These are phyloP conservation scores for Grigorovia yakushimaensis DNA, from an alignment of 805 yeast genomes.

Conservation along the genomic window DNA sequence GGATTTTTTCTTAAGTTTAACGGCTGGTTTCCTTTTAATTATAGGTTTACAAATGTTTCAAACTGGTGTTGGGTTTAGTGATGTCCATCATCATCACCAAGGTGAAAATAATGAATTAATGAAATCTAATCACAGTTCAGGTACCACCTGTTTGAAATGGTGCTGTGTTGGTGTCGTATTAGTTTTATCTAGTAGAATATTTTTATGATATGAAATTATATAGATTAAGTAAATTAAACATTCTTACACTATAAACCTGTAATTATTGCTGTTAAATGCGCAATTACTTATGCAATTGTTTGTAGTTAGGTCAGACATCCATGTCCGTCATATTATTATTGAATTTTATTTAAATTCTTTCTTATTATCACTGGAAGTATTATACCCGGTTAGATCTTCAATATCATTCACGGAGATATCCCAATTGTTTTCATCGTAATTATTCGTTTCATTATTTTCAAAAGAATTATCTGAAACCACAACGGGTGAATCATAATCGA, in stretches of 20 bases:
- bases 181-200: slow-evolving; percentile 16
- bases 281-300: too few species aligned
- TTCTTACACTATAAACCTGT: neutral
- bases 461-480: slow-evolving; percentile 1
- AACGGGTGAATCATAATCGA: slow-evolving; percentile 1
- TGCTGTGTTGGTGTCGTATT: slow-evolving; percentile 27
- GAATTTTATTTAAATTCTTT: too few species aligned
- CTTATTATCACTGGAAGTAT: neutral
- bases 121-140: slow-evolving; percentile 24
- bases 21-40: slow-evolving; percentile 78
- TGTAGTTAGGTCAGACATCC: too few species aligned
- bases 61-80: slow-evolving; percentile 72
- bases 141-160: slow-evolving; percentile 28
- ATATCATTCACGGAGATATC: neutral
- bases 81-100: slow-evolving; percentile 39
- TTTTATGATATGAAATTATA: neutral
- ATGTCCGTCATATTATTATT: neutral
- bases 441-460: neutral
- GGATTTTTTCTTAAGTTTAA: slow-evolving; percentile 48
- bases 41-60: slow-evolving; percentile 82
- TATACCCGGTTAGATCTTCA: neutral
- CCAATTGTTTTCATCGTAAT: slow-evolving; percentile 1
- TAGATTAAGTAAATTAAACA: neutral
- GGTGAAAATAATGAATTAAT: slow-evolving; percentile 18
- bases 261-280: too few species aligned